Base-by-base conservation (phyloP, 2,329 filamentous ascomycete genomes). In the Cladophialophora immunda region DNA sequence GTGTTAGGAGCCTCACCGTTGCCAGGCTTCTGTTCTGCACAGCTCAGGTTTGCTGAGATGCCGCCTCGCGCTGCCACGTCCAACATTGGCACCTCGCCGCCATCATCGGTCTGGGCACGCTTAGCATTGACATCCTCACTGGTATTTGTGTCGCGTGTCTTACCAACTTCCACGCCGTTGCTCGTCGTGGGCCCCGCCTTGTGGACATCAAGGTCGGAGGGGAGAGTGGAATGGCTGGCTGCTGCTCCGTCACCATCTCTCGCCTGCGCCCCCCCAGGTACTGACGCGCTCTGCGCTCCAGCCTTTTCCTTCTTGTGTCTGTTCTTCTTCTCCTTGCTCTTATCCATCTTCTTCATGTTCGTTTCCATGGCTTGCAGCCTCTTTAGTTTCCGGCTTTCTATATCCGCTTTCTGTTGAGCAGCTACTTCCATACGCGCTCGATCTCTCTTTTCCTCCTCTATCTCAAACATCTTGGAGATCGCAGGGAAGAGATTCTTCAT, bases 401-500 rank as follows among this genome's bases (percentile, higher is more conserved):
- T 13, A 4, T 63, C 59, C 61, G 57, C 57, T 53, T 62, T 57
- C 15, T 53, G 22, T 19, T 53, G 54, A 11, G 60, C 63, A 7
- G 56, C 60, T n/a, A 36, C 32, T n/a, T 66, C 66, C 29, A 53
- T 58, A 34, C 68, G 63, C n/a, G 63, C 57, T 15, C 52, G 50
- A 9, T 71, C 72, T 19, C 64, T 67, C 54, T 73, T 72, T 36
- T 72, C 73, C 15, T 79, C 72, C 45, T 76, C 73, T 36, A 77
- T 69, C n/a, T 79, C 78, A 67, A 86, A 82, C 62, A 89, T 76
- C 72, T 82, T 82, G 66, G 85, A 81, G 60, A 89, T 71, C 9
- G 85, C 86, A 0, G 85, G 85, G 15, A 84, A 84, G 73, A 85
- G 87, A 29, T 83, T 82, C 72, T 88, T 84, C 67, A 88, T 78